These are phyloP conservation scores for Telopea speciosissima DNA, from an alignment of 177 flowering plant species.

Conservation along the genomic window DNA sequence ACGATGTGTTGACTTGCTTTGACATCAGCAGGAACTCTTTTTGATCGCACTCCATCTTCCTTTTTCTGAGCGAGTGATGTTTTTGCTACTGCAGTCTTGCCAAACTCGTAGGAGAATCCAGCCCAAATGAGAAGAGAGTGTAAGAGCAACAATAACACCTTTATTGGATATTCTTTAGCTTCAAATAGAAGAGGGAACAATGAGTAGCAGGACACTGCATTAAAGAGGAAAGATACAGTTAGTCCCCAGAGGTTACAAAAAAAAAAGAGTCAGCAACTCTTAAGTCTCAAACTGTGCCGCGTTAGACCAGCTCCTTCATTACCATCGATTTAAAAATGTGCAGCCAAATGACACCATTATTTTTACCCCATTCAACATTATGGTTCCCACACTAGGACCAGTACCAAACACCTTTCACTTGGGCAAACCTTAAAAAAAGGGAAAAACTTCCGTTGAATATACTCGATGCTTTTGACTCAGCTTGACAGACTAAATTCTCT, in stretches of 20 bases:
- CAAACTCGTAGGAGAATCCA: constrained; percentile 49
- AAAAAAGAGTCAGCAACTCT: background rate
- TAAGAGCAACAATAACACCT: constrained; percentile 57
- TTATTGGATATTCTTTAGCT: constrained; percentile 83
- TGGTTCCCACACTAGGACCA: background rate
- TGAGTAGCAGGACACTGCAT: constrained; percentile 92
- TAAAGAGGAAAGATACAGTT: background rate
- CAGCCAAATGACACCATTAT: background rate
- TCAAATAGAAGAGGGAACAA: constrained; percentile 87
- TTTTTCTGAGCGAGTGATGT: background rate
- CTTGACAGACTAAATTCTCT: background rate
- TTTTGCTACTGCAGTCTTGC: constrained; percentile 6
- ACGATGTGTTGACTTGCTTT: constrained; percentile 12
- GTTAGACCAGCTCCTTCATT: no score
- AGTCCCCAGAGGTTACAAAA: background rate
- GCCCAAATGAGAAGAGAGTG: constrained; percentile 55
- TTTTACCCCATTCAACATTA: background rate
- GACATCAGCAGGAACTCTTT: background rate
- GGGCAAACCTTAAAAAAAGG: no score
- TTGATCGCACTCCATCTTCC: constrained; percentile 16
- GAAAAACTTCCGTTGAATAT: no score
- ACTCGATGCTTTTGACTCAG: background rate
- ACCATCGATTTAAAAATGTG: no score
- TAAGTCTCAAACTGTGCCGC: background rate
- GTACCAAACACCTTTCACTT: background rate